Conservation (phyloP, 345 rosid species). For the Rhodamnia argentea region DNA sequence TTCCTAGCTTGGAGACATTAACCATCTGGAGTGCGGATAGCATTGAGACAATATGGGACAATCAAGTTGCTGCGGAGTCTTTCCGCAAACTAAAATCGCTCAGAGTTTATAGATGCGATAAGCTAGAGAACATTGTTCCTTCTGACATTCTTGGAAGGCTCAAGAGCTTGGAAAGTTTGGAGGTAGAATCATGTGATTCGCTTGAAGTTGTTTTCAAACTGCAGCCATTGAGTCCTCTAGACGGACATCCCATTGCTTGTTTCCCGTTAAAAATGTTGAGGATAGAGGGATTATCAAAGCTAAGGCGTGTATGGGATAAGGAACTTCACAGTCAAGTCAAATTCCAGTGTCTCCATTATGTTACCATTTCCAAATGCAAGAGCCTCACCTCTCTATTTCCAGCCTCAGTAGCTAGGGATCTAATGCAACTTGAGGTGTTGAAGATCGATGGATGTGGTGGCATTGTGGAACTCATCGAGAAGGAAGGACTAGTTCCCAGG, state of each 20-base stretch:
- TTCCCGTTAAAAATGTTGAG: no score
- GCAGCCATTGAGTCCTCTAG: neutral
- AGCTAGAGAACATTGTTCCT: neutral
- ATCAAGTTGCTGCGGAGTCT: neutral
- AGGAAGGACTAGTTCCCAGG: no score
- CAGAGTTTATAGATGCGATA: fast-evolving
- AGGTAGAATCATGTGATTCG: fast-evolving
- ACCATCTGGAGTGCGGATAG: fast-evolving
- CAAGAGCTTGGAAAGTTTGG: neutral
- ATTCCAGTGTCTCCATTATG: no score
- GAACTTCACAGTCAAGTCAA: no score
- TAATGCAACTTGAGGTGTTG: no score
- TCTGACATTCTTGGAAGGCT: neutral
- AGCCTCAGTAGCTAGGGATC: no score
- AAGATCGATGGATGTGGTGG: no score
- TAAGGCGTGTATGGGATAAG: no score
- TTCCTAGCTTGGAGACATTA: neutral
- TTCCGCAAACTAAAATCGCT: neutral
- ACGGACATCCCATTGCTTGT: neutral
- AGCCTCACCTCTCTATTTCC: neutral
- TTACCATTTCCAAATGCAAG: no score
- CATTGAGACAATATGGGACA: neutral
- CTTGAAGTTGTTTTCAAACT: no score
- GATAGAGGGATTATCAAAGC: no score
- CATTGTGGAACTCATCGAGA: no score